Percentiles rank a stretch among this genome's conserved stretches.
phyloP scores from a whole-genome alignment of 805 yeast species.

The Starmerella ratchasimensis region DNA sequence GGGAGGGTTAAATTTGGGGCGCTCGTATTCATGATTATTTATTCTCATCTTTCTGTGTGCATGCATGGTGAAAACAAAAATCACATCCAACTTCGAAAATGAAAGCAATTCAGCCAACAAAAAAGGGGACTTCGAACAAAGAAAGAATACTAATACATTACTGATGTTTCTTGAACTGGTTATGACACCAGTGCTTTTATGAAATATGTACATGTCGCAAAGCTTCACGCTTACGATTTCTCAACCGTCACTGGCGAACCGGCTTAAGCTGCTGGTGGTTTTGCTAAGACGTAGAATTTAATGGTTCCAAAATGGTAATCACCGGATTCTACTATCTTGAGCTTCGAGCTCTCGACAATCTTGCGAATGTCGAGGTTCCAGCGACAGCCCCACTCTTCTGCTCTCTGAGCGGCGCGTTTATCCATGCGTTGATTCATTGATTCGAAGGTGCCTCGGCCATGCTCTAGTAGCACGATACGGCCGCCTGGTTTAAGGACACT shows the following conservation, averaged over 20 bases:
- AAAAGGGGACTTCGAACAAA: too few species aligned
- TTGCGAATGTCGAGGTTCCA: constrained; percentile 94
- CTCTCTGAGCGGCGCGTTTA: constrained; percentile 65
- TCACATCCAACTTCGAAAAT: too few species aligned
- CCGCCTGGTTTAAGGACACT: constrained; percentile 76
- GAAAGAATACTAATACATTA: too few species aligned
- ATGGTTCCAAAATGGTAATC: constrained; percentile 87
- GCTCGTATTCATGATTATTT: not conserved
- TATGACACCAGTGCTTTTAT: too few species aligned
- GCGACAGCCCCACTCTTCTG: constrained; percentile 90
- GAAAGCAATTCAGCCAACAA: too few species aligned
- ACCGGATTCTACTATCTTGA: constrained; percentile 66
- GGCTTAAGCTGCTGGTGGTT: too few species aligned
- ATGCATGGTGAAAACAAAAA: too few species aligned
- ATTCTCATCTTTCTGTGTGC: not conserved
- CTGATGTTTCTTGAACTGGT: too few species aligned
- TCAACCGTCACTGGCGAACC: too few species aligned
- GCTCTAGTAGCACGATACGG: constrained; percentile 73
- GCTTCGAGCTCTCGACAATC: constrained; percentile 66
- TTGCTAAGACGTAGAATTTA: constrained; percentile 28
- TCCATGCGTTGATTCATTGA: constrained; percentile 71
- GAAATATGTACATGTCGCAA: too few species aligned
- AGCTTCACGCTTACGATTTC: too few species aligned
- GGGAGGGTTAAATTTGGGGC: not conserved
- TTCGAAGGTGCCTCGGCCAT: constrained; percentile 75